Evolutionary conservation across 352 stramenopile species (phyloP), one percentile per base, ranked within the genome.

Genomic region (Phytophthora chlamydospora): DNA sequence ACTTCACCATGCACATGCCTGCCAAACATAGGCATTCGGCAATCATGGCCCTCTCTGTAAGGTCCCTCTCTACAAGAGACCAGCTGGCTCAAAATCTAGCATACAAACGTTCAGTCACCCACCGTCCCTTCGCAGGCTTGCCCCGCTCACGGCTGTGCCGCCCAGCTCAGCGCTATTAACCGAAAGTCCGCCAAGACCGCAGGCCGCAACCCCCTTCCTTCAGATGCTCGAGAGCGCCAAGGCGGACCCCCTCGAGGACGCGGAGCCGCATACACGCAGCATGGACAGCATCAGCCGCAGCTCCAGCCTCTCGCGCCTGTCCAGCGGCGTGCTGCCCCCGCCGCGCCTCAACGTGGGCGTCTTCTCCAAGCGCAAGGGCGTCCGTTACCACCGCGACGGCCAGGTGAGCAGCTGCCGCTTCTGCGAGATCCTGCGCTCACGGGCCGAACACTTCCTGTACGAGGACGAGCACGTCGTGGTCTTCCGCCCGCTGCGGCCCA

Each of bases 391-490:
- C 42, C 53, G 63, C 27, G 80, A 91, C 44, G 81, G 83, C 17
- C 55, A 71, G 34, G 76, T 94, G 36, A 52, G 71, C 40, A 82
- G 68, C 62, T 95, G 85, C 47, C 83, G 85, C 58, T 95, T 93
- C 62, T 95, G 85, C 55, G 82, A 95, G 57, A 95, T 95, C 60
- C 58, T 93, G 27, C 71, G 72, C 14, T 38, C 57, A 4, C 68
- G 74, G 27, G 71, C 76, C 55, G 80, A 95, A 58, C 68, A 66
- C 10, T 89, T 95, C 38, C 62, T 92, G 17, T 93, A 90, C 44
- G 76, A 95, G 48, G 84, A 93, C 69, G 86, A 89, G 39, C 47
- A 75, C 51, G 68, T 95, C 17, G 82, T 84, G 10, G 86, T 95
- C 52, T 93, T 95, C 58, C 84, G 84, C 3, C 86, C 86, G 17